phyloP scores from a whole-genome alignment of 2,329 filamentous ascomycete genomes.

The Sordariomycetes sp. region DNA sequence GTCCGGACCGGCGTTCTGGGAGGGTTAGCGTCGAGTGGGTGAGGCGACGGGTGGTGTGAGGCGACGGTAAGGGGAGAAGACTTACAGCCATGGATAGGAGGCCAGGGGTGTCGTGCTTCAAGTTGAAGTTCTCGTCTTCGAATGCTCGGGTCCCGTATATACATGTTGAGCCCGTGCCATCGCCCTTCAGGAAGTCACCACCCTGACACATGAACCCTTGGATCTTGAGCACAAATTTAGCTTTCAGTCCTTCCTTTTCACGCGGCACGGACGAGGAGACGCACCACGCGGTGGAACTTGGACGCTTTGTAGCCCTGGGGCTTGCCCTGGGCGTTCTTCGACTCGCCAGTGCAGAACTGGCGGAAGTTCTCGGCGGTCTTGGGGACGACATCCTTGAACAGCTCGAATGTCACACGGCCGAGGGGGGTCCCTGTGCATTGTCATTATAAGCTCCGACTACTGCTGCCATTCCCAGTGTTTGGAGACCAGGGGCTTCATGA shows the following conservation, averaged over 20 bases:
- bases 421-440: slow-evolving; percentile 64
- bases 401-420: slow-evolving; percentile 80
- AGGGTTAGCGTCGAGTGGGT: neutral
- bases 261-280: neutral
- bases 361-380: slow-evolving; percentile 94
- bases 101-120: slow-evolving; percentile 70
- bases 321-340: slow-evolving; percentile 63
- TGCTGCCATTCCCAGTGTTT: neutral
- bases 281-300: slow-evolving; percentile 87
- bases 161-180: slow-evolving; percentile 78
- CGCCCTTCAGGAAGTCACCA: slow-evolving; percentile 87
- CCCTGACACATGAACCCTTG: slow-evolving; percentile 97
- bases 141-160: slow-evolving; percentile 85
- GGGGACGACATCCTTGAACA: slow-evolving; percentile 76
- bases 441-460: neutral
- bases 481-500: neutral
- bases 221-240: slow-evolving; percentile 44
- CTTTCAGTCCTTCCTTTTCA: neutral
- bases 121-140: slow-evolving; percentile 77
- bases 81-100: slow-evolving; percentile 87
- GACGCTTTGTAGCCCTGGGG: slow-evolving; percentile 90
- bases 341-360: slow-evolving; percentile 92
- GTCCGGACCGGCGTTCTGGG: slow-evolving; percentile 77
- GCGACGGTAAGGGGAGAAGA: slow-evolving; percentile 12
- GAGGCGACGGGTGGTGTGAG: neutral